Evolutionary conservation across 805 yeast species (phyloP).

Genomic region (Kodamaea kakaduensis): DNA sequence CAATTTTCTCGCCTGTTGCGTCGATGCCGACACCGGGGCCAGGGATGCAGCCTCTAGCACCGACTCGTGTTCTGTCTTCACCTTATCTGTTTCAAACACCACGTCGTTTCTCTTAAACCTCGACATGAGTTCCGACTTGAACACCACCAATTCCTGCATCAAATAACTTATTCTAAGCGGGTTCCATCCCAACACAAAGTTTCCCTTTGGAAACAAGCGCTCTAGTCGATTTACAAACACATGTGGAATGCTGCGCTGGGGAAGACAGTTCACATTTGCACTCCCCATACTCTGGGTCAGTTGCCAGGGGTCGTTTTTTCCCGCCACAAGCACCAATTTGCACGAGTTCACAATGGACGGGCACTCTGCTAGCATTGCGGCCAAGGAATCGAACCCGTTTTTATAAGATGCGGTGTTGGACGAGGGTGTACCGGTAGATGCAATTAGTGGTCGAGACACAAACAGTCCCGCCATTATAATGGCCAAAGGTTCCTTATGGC

Average conservation of each 20-base stretch:
- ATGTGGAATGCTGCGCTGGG: constrained; percentile 67
- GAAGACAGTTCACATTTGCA: constrained; percentile 39
- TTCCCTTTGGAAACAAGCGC: constrained; percentile 44
- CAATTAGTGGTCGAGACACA: constrained; percentile 57
- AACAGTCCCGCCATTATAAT: constrained; percentile 85
- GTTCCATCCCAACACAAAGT: constrained; percentile 50
- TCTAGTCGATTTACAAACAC: constrained; percentile 66
- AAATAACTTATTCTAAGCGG: constrained; percentile 77
- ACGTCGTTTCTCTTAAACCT: constrained; percentile 71
- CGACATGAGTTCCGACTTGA: constrained; percentile 68
- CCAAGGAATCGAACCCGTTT: constrained; percentile 68
- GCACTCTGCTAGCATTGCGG: constrained; percentile 56
- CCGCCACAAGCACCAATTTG: constrained; percentile 75
- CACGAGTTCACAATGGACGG: constrained; percentile 50
- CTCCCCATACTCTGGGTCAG: constrained; percentile 61
- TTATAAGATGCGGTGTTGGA: constrained; percentile 55
- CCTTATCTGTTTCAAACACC: constrained; percentile 42
- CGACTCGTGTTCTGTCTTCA: constrained; percentile 13
- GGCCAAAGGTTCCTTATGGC: constrained; percentile 51
- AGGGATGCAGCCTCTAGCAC: constrained; percentile 15
- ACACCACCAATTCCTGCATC: constrained; percentile 75
- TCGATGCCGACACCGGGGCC: constrained; percentile 37
- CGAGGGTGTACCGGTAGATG: constrained; percentile 46
- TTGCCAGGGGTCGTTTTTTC: constrained; percentile 92
- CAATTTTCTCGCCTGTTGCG: constrained; percentile 61